Percentiles rank a stretch among this genome's conserved stretches.
Conservation (phyloP, 495 filamentous ascomycete species). For the Neurospora tetrasperma region DNA sequence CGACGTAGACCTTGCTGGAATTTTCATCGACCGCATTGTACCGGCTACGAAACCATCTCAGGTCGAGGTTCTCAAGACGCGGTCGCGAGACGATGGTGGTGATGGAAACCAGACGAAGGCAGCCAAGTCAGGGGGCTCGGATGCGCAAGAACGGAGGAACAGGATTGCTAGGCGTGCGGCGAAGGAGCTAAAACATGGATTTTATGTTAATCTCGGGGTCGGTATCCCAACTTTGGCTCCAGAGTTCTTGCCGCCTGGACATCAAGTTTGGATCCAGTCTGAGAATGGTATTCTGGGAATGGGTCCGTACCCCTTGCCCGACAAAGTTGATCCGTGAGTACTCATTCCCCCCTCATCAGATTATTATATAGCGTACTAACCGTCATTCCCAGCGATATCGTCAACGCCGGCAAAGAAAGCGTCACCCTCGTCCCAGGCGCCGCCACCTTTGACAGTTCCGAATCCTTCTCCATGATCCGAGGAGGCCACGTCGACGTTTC, state of each 20-base stretch:
- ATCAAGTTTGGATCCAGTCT: slow-evolving; percentile 48
- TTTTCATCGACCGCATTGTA: slow-evolving; percentile 55
- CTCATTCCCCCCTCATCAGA: not conserved
- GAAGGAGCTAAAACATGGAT: slow-evolving; percentile 53
- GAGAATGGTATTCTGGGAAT: slow-evolving; percentile 54
- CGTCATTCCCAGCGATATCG: slow-evolving; percentile 30
- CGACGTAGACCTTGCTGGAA: slow-evolving; percentile 50
- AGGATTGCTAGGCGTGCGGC: slow-evolving; percentile 51
- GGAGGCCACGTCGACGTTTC: slow-evolving; percentile 51
- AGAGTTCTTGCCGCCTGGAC: slow-evolving; percentile 38
- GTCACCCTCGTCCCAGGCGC: slow-evolving; percentile 48
- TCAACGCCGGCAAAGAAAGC: slow-evolving; percentile 55
- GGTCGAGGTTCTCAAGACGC: slow-evolving; percentile 47
- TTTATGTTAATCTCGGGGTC: slow-evolving; percentile 58
- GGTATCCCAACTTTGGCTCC: slow-evolving; percentile 55
- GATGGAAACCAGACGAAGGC: slow-evolving; percentile 3
- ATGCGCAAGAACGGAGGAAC: slow-evolving; percentile 35
- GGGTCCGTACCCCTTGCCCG: slow-evolving; percentile 48
- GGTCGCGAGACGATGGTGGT: slow-evolving; percentile 18
- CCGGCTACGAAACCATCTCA: slow-evolving; percentile 43
- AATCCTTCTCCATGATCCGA: slow-evolving; percentile 53
- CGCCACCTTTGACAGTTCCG: slow-evolving; percentile 45
- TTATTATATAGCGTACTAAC: not conserved
- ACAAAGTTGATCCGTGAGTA: slow-evolving; percentile 41
- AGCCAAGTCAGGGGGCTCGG: slow-evolving; percentile 10